Percentiles rank a stretch among this genome's conserved stretches.
Conservation (phyloP, 2,329 filamentous ascomycete species). For the Lecanosticta acicola region DNA sequence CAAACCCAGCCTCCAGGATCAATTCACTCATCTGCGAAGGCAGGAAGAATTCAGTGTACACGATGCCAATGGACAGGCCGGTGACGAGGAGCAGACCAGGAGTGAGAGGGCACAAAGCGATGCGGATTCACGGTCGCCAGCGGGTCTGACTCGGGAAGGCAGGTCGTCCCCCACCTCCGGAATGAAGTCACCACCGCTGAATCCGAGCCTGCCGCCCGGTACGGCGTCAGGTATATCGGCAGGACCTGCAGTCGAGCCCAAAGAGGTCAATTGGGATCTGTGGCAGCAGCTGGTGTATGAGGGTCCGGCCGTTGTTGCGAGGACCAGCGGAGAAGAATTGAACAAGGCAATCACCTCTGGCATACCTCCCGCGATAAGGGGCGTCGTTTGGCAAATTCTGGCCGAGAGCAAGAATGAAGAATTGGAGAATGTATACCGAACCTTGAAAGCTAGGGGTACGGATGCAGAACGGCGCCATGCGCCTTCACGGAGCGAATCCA, state of each 20-base stretch:
- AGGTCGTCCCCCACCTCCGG: slow-evolving; percentile 5
- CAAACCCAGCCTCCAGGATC: slow-evolving; percentile 41
- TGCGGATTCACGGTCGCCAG: slow-evolving; percentile 31
- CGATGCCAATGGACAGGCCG: slow-evolving; percentile 13
- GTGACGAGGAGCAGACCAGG: slow-evolving; percentile 13
- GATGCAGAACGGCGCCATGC: slow-evolving; percentile 56
- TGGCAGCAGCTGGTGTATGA: slow-evolving; percentile 97
- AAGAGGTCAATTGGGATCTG: slow-evolving; percentile 93
- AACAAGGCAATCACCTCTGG: slow-evolving; percentile 87
- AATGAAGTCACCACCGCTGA: slow-evolving; percentile 56
- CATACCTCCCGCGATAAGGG: slow-evolving; percentile 89
- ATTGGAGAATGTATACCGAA: slow-evolving; percentile 78
- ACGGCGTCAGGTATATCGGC: slow-evolving; percentile 77
- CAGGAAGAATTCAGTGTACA: slow-evolving; percentile 38
- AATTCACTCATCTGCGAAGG: slow-evolving; percentile 43
- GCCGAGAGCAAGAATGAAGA: slow-evolving; percentile 93
- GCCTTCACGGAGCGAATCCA: slow-evolving; percentile 19
- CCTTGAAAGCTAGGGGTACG: slow-evolving; percentile 72
- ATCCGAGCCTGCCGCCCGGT: slow-evolving; percentile 69
- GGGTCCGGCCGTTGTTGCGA: slow-evolving; percentile 79
- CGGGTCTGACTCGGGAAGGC: slow-evolving; percentile 18
- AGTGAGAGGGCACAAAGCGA: slow-evolving; percentile 32
- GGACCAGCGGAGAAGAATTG: slow-evolving; percentile 82
- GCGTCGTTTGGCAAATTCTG: slow-evolving; percentile 98
- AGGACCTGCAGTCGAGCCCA: slow-evolving; percentile 65